Evolutionary conservation across 495 filamentous ascomycete genomes (phyloP), one percentile per base, ranked within the genome.

Genomic region (Penicillium mononematosum): DNA sequence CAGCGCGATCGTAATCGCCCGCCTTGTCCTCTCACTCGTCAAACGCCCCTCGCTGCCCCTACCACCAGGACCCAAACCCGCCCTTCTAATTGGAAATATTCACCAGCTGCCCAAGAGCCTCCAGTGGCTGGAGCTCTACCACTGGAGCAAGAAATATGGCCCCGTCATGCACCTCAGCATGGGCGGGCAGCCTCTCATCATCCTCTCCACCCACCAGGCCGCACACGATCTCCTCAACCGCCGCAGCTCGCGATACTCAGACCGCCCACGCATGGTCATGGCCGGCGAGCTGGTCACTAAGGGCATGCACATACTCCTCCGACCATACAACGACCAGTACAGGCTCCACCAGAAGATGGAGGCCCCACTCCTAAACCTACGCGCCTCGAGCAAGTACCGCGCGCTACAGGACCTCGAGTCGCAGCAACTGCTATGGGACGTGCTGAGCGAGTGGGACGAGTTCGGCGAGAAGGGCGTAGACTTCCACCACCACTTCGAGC

Each of bases 121-220:
- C 50, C 81, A 81, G 20, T 89, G 85, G 85, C 64, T 81, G 17
- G 79, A 81, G 64, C 85, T 87, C 67, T 67, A 68, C 16, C 50
- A 70, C 59, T 78, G 74, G 76, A 70, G 66, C 48, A 66, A 73
- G 52, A 55, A 66, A 29, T 76, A 79, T 55, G 77, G 77, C 16
- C 75, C 74, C 0, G 57, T 80, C n/a, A 58, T 77, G 14, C 50
- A 58, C 17, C 31, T 75, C 17, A 64, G 60, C 25, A 61, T 68
- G 58, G 55, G 51, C 34, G 63, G 67, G 0, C 65, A 70, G 38
- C 55, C 58, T 9, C 20, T 70, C 7, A 59, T 75, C 56, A 59
- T 70, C 19, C n/a, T 75, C 39, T 61, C 58, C 0, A 61, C 65
- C 8, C 53, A 58, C 22, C 51, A 71, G 44, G 66, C 63, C 0